Evolutionary conservation across 1,284 basidiomycete species (phyloP).

Genomic region (Sporisorium iseilematis-ciliati): DNA sequence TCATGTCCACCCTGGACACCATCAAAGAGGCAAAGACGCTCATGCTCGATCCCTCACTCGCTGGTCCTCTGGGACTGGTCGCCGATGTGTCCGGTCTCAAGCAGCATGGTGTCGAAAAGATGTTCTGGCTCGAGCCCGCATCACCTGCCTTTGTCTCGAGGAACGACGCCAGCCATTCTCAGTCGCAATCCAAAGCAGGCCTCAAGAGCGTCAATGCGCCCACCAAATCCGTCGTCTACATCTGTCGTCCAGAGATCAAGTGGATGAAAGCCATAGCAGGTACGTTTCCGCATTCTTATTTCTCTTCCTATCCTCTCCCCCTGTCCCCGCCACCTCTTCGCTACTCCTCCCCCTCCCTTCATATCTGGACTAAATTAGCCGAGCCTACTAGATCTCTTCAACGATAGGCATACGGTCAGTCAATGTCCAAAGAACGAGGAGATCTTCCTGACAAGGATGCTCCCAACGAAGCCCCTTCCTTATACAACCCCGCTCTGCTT

Average conservation of each 20-base stretch:
- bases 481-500: constrained; percentile 51
- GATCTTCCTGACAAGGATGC: constrained; percentile 59
- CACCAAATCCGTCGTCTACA: constrained; percentile 91
- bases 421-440: constrained; percentile 60
- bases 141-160: constrained; percentile 47
- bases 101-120: constrained; percentile 98
- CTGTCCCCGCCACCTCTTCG: neutral
- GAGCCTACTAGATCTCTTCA: constrained; percentile 49
- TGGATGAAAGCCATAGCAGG: constrained; percentile 91
- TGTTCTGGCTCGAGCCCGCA: constrained; percentile 91
- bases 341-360: neutral
- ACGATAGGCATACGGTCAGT: constrained; percentile 61
- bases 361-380: constrained; percentile 57
- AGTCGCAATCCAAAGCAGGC: constrained; percentile 23
- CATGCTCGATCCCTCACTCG: constrained; percentile 86
- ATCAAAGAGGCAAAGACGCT: constrained; percentile 81
- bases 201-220: constrained; percentile 74
- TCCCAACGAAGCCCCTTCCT: constrained; percentile 56
- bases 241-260: constrained; percentile 87
- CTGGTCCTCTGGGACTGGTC: constrained; percentile 91
- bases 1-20: constrained; percentile 52
- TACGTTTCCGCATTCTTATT: constrained; percentile 66
- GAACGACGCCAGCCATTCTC: constrained; percentile 21
- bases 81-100: constrained; percentile 92
- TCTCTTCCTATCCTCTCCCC: constrained; percentile 31